Evolutionary conservation across 176 grass and related monocot genomes (phyloP), one percentile per base, ranked within the genome.

Genomic region (Hyparrhenia diplandra): DNA sequence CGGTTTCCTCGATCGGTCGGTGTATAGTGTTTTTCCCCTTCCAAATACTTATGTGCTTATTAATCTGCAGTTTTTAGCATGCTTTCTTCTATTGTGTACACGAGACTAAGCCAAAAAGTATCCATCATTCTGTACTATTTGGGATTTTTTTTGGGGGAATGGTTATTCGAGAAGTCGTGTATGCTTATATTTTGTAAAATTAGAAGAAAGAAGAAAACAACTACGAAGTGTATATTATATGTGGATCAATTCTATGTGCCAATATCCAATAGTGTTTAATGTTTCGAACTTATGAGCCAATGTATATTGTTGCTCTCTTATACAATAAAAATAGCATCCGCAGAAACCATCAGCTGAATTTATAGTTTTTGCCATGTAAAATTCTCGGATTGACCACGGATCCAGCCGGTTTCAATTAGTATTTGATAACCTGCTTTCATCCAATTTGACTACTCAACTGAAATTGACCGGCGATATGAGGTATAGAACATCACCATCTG

Each of bases 21-120:
- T 57, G 9, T 57, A 23, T 23, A 24, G 52, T 40, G 17, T 16
- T 40, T 74, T 57, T 59, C 18, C 73, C 39, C 70, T 10, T 64
- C 13, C 40, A 63, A 80, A 42, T 82, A 23, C 67, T 81, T n/a
- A n/a, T n/a, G 47, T 3, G 73, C 68, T 80, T 77, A 65, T 82
- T 87, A 55, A 81, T 87, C 55, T 84, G 71, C 25, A 52, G 12
- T n/a, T 81, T 77, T 66, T 72, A 52, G 17, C 5, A 11, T 63
- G 13, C 5, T 76, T 40, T 39, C 31, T 66, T 40, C 32, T 59
- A 24, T 16, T 41, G 41, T 87, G 41, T 60, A 68, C 57, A 73
- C 28, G 58, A 17, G 45, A 80, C n/a, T n/a, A 87, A 52, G 55
- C 31, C 64, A 69, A 80, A 80, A 59, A 66, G 40, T 40, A 25